Base-by-base conservation (phyloP, 768 basidiomycete species). In the Auricularia heimuer region DNA sequence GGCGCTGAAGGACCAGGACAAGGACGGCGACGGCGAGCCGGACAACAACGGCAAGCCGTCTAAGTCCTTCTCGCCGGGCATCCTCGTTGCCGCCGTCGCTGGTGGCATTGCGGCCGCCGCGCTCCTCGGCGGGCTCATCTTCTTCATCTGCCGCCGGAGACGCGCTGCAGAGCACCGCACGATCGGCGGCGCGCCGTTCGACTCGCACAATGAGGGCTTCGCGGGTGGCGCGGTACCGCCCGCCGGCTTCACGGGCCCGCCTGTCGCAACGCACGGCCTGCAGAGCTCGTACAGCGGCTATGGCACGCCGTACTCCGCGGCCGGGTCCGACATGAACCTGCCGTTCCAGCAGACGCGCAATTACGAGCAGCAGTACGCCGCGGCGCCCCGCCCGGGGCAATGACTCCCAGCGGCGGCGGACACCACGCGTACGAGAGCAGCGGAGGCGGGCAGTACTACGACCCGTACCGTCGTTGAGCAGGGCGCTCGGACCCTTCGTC, bases 101-200 rank as follows among this genome's bases (percentile, higher is more conserved):
- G 86, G 78, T 11, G 84, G 76, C 21, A 75, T 85, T 62, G 84
- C 81, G 29, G 73, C 77, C 2, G 73, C 86, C 29, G 83, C 77
- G 51, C 74, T 83, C 44, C 70, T 85, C 62, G 85, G 81, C 71
- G 80, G 80, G 63, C 66, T 68, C 65, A 29, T 60, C 34, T 60
- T 29, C 29, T 60, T 60, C 56, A 33, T 60, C 56, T 60, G 56
- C 56, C 56, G 56, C 24, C 21, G 56, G 14, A 24, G 24, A 6
- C 56, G 56, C 6, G 6, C 11, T 1, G 33, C 24, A 6, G 34
- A 6, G 29, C 11, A 29, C 24, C 34, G 34, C 56, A 35, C 29
- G 14, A 24, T 29, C 56, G 24, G 56, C 29, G 56, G 34, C 56
- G 16, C 16, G 56, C 56, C 56, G 34, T 60, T 60, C 56, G 56